Evolutionary conservation across 164 flowering plant species (phyloP).

Genomic region (Cinnamomum micranthum): DNA sequence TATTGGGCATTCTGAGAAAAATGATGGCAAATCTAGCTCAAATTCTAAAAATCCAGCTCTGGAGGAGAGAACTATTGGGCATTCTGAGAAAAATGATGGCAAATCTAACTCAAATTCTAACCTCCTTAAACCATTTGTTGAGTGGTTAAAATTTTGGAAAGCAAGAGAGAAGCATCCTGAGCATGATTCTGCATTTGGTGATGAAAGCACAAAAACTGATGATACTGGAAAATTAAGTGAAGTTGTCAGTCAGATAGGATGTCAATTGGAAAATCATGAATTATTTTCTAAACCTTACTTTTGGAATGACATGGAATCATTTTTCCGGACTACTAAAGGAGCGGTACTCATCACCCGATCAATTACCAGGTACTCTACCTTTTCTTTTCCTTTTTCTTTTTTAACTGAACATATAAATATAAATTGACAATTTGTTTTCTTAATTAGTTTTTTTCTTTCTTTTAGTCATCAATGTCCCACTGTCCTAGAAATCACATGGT

Average conservation of each 20-base stretch:
- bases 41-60: conserved; percentile 9
- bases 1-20: conserved; percentile 6
- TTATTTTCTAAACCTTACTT: conserved; percentile 38
- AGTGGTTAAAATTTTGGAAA: conserved; percentile 35
- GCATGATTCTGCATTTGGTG: conserved; percentile 6
- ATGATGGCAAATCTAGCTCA: conserved; percentile 15
- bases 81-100: conserved; percentile 15
- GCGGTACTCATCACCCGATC: conserved; percentile 38
- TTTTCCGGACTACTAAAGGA: conserved; percentile 43
- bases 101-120: conserved; percentile 19
- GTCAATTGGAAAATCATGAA: conserved; percentile 22
- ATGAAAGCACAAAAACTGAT: conserved; percentile 6
- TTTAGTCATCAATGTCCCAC: too few relatives aligned
- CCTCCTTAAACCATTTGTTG: conserved; percentile 20
- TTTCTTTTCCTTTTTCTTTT: too few relatives aligned
- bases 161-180: conserved; percentile 3
- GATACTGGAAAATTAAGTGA: conserved; percentile 14
- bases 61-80: conserved; percentile 8
- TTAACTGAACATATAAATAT: too few relatives aligned
- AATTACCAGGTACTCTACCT: conserved; percentile 53
- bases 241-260: conserved; percentile 8
- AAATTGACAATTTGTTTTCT: too few relatives aligned
- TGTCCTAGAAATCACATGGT: too few relatives aligned
- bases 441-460: too few relatives aligned
- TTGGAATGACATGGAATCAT: conserved; percentile 61